Conservation (phyloP, 2,329 filamentous ascomycete genomes). For the Exophiala sp. region DNA sequence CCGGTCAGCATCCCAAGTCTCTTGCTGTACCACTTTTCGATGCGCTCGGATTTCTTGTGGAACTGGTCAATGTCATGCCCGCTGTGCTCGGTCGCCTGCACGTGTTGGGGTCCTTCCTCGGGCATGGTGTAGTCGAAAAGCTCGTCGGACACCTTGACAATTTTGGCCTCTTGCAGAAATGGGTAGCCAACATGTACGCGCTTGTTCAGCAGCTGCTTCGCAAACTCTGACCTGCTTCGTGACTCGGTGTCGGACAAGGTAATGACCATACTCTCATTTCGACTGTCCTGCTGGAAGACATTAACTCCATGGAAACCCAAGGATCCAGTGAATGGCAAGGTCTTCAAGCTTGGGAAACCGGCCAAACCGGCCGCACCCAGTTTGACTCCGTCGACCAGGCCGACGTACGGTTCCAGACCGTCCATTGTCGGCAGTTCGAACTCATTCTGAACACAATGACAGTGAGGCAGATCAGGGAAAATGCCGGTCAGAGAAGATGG, state of each 20-base stretch:
- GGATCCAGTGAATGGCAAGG: constrained; percentile 74
- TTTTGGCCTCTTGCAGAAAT: constrained; percentile 89
- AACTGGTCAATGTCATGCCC: constrained; percentile 77
- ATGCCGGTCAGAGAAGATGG: constrained; percentile 83
- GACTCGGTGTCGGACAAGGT: constrained; percentile 73
- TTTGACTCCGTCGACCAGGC: constrained; percentile 78
- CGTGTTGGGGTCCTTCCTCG: constrained; percentile 57
- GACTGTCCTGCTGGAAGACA: constrained; percentile 92
- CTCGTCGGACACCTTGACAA: constrained; percentile 85
- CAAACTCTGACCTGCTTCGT: constrained; percentile 66
- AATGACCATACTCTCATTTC: constrained; percentile 93
- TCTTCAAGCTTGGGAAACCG: constrained; percentile 87
- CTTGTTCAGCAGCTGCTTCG: constrained; percentile 76
- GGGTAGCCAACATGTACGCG: constrained; percentile 90
- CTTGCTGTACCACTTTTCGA: constrained; percentile 87
- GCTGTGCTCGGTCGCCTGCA: constrained; percentile 67
- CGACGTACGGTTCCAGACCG: constrained; percentile 78
- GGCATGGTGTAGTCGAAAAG: constrained; percentile 81
- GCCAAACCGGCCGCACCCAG: constrained; percentile 79
- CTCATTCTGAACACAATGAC: constrained; percentile 91
- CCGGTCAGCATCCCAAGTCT: constrained; percentile 84
- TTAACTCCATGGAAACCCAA: constrained; percentile 86
- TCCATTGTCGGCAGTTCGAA: constrained; percentile 93
- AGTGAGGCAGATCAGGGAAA: constrained; percentile 83
- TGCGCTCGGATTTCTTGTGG: constrained; percentile 75